These are phyloP conservation scores for Termitomyces sp. DNA, from an alignment of 1,284 basidiomycete genomes.

Conservation along the genomic window DNA sequence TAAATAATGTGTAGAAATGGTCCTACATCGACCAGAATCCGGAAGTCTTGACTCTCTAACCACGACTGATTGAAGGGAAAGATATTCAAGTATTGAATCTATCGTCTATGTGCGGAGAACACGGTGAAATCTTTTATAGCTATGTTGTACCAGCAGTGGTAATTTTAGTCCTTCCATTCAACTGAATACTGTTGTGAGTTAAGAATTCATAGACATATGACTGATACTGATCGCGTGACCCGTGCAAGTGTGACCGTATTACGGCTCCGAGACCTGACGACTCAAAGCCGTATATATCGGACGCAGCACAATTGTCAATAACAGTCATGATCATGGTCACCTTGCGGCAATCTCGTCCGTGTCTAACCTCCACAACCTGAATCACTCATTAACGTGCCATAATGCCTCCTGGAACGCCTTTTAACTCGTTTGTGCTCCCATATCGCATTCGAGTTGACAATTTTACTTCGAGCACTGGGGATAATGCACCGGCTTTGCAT, in stretches of 20 bases:
- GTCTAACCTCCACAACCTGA: neutral
- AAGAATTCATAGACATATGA: no score
- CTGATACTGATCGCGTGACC: no score
- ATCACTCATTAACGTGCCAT: neutral
- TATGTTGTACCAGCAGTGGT: no score
- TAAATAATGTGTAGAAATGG: neutral
- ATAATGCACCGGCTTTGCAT: slow-evolving; percentile 54
- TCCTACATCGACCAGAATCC: neutral
- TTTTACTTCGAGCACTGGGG: slow-evolving; percentile 44
- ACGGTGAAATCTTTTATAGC: no score
- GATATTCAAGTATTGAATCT: no score
- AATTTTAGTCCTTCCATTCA: no score
- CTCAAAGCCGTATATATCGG: no score
- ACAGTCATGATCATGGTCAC: neutral
- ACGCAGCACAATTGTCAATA: neutral
- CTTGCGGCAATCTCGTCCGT: neutral
- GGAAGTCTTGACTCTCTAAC: no score
- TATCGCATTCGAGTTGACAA: slow-evolving; percentile 81
- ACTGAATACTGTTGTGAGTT: no score
- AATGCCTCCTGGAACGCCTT: slow-evolving; percentile 72
- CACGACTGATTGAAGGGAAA: no score
- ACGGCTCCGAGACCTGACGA: neutral
- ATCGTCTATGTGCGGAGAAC: no score
- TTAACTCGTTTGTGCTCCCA: slow-evolving; percentile 57
- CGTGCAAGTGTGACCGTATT: no score